Evolutionary conservation across 257 asterid genomes (phyloP).

Genomic region (Petrea volubilis): DNA sequence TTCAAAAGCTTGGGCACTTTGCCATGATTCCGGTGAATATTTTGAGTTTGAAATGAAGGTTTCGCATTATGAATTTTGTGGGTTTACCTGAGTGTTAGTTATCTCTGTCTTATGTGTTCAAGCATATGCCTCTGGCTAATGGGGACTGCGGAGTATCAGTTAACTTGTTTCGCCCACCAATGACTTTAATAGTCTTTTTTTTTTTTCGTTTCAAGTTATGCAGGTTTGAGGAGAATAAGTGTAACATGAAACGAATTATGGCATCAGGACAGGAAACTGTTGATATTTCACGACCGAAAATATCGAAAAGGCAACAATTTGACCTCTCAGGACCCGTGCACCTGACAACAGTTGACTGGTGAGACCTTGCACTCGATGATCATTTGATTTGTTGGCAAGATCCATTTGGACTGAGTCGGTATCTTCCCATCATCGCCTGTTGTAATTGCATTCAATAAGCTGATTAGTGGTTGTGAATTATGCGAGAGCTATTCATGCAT

Average conservation of each 20-base stretch:
- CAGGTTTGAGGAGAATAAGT: conserved; percentile 31
- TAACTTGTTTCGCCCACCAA: not conserved
- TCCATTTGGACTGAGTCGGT: not conserved
- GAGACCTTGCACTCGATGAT: conserved; percentile 10
- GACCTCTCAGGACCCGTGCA: conserved; percentile 71
- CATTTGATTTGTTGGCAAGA: not conserved
- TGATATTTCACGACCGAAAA: conserved; percentile 47
- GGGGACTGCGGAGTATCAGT: not conserved
- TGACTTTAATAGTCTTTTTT: not conserved
- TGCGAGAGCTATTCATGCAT: not conserved
- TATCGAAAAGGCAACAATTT: conserved; percentile 71
- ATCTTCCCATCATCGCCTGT: conserved; percentile 1
- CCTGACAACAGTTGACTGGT: conserved; percentile 79
- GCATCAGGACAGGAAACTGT: conserved; percentile 55
- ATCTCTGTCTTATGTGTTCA: not conserved
- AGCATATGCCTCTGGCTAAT: not conserved
- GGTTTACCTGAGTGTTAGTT: not conserved
- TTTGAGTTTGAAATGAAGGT: not conserved
- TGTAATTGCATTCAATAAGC: not conserved
- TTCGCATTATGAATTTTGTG: too few species aligned
- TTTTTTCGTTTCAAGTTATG: conserved; percentile 13
- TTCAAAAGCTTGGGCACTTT: too few species aligned
- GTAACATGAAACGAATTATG: conserved; percentile 23
- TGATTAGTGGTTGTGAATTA: not conserved
- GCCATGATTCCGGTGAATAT: too few species aligned